Evolutionary conservation across 2,329 filamentous ascomycete genomes (phyloP).

Genomic region (Verticillium isaacii): DNA sequence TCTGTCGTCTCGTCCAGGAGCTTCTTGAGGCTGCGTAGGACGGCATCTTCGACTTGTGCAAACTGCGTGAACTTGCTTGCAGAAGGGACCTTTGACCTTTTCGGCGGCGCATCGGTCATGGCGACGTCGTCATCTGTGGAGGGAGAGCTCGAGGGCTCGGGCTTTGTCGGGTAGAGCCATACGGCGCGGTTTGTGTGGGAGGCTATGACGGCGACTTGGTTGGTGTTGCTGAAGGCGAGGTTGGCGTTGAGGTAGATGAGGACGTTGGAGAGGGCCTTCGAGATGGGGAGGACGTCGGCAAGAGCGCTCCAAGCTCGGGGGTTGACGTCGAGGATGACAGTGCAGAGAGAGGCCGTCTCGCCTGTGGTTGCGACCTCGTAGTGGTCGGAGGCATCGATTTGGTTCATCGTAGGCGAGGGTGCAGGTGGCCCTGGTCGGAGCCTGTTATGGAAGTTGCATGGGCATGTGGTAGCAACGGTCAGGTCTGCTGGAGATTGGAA

Average conservation of each 20-base stretch:
- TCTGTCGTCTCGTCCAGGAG: conserved; percentile 67
- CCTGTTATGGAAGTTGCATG: not conserved
- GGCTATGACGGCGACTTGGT: conserved; percentile 87
- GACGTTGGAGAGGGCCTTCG: conserved; percentile 78
- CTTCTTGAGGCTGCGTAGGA: conserved; percentile 68
- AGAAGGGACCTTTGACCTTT: conserved; percentile 28
- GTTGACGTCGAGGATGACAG: conserved; percentile 93
- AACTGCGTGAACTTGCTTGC: conserved; percentile 95
- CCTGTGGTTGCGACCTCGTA: conserved; percentile 51
- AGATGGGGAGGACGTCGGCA: conserved; percentile 68
- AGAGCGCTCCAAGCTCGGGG: conserved; percentile 89
- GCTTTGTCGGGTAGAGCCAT: conserved; percentile 76
- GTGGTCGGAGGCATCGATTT: conserved; percentile 55
- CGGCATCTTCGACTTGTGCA: conserved; percentile 75
- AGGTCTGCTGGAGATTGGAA: not conserved
- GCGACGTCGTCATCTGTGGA: conserved; percentile 39
- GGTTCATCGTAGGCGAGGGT: conserved; percentile 39
- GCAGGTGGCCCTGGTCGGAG: not conserved
- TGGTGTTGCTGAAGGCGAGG: conserved; percentile 86
- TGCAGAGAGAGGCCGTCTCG: conserved; percentile 74
- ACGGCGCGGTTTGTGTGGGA: conserved; percentile 80
- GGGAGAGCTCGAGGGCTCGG: conserved; percentile 14
- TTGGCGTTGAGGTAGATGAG: conserved; percentile 97
- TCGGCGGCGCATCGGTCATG: conserved; percentile 46
- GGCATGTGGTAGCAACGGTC: not conserved